Base-by-base conservation (phyloP, 306 rosid species). In the Inga laurina region DNA sequence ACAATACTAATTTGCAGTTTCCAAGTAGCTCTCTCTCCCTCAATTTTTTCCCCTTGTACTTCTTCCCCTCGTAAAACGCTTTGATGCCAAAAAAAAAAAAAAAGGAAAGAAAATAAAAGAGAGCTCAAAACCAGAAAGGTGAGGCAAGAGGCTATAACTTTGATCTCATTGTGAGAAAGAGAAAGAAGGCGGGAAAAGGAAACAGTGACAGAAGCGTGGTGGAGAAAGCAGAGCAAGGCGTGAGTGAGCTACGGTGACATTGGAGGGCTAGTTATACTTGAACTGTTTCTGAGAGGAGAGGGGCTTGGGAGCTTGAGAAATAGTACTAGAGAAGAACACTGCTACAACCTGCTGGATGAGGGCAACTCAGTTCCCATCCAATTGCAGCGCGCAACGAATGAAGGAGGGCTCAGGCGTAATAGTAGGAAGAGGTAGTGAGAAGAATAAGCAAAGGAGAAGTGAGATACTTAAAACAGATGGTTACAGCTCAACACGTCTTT, bases 401-500 rank as follows among this genome's bases (percentile, higher is more conserved):
- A 65, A 77, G 70, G 71, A 79, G 13, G 35, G 57, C 74, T 49
- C 2, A 10, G 77, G 86, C 76, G 86, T 30, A 83, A 84, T 21
- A 83, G 86, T 43, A 81, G 30, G 76, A 82, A 74, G 78, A 16
- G 56, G n/a, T 5, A 54, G 51, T 4, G 45, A 66, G 57, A 6
- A 67, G 74, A 75, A 14, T 21, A 22, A 9, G 18, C 18, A 27
- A 22, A 30, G 27, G 19, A 71, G 75, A 56, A 30, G 15, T n/a
- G n/a, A n/a, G 54, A 57, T 21, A 69, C 51, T 78, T 74, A 61
- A 72, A 44, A 48, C 27, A 18, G 52, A 74, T 75, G 91, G 81
- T 13, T 86, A 91, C 97, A 92, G 91, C 95, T 91, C 94, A 90
- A 89, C 98, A 90, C 97, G 98, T 88, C 89, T 90, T 90, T 90